These are phyloP conservation scores for Magnolia kwangsiensis DNA, from an alignment of 164 flowering plant species.

Conservation along the genomic window DNA sequence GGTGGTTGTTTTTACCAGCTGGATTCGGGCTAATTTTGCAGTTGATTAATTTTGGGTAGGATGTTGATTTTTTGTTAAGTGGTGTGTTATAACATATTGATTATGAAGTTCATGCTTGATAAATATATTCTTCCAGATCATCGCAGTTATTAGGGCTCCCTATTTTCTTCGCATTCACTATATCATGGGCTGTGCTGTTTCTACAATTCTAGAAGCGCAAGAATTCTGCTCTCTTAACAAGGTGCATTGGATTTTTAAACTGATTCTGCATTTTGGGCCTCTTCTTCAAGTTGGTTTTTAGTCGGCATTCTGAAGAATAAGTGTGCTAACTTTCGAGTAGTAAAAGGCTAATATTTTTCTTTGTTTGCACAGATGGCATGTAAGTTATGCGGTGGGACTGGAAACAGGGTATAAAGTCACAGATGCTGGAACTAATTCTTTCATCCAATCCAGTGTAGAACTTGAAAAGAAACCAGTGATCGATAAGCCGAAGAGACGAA, in stretches of 20 bases:
- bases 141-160: slow-evolving; percentile 70
- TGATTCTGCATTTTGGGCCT: not conserved
- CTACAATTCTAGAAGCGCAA: slow-evolving; percentile 98
- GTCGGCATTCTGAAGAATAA: not conserved
- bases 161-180: slow-evolving; percentile 56
- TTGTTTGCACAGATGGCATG: slow-evolving; percentile 57
- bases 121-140: slow-evolving; percentile 41
- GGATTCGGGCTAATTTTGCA: slow-evolving; percentile 59
- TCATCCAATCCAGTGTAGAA: slow-evolving; percentile 38
- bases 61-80: not conserved
- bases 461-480: slow-evolving; percentile 31
- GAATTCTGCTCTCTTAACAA: slow-evolving; percentile 70
- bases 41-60: slow-evolving; percentile 75
- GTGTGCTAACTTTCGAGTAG: not conserved
- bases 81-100: not conserved
- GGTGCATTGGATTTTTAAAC: slow-evolving; percentile 32
- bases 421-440: slow-evolving; percentile 39
- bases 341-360: not conserved
- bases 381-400: slow-evolving; percentile 36
- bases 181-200: slow-evolving; percentile 80
- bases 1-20: slow-evolving; percentile 91
- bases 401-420: slow-evolving; percentile 37
- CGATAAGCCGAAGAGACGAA: slow-evolving; percentile 43
- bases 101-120: slow-evolving; percentile 4
- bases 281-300: not conserved